Conservation (phyloP, 305 asterid genomes). For the Ilex paraguariensis region DNA sequence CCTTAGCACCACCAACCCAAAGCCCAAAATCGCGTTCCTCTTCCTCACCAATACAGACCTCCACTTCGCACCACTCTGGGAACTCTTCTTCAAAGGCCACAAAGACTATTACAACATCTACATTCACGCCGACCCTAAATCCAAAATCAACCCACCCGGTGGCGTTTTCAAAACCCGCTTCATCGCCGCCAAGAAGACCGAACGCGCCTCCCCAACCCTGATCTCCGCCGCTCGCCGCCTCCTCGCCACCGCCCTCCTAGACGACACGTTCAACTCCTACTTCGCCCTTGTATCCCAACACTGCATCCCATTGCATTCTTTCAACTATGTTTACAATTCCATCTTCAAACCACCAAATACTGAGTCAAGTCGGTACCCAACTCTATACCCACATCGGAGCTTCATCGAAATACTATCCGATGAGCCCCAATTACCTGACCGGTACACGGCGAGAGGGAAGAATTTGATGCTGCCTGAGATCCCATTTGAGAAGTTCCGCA, state of each 20-base stretch:
- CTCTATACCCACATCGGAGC: conserved; percentile 27
- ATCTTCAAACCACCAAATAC: conserved; percentile 26
- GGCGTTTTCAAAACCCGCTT: conserved; percentile 25
- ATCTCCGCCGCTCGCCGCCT: conserved; percentile 84
- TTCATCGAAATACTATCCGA: conserved; percentile 67
- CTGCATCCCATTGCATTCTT: conserved; percentile 32
- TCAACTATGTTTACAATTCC: conserved; percentile 43
- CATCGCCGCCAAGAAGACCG: conserved; percentile 24
- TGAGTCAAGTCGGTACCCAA: background rate
- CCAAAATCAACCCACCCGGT: conserved; percentile 23
- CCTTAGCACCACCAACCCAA: conserved; percentile 21
- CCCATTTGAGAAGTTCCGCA: conserved; percentile 46
- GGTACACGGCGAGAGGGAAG: conserved; percentile 69
- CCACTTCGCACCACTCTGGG: conserved; percentile 38
- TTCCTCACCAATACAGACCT: conserved; percentile 32
- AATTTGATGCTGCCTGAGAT: conserved; percentile 78
- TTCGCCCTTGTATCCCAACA: conserved; percentile 71
- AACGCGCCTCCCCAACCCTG: conserved; percentile 62
- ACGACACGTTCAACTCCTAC: conserved; percentile 23
- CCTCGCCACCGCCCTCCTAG: conserved; percentile 73
- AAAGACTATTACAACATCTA: conserved; percentile 19
- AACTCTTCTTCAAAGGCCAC: conserved; percentile 16
- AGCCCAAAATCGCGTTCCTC: conserved; percentile 41
- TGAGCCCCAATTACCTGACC: conserved; percentile 53
- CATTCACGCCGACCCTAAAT: conserved; percentile 33